Evolutionary conservation across 2,329 filamentous ascomycete species (phyloP).

Genomic region (Neocucurbitaria cava): DNA sequence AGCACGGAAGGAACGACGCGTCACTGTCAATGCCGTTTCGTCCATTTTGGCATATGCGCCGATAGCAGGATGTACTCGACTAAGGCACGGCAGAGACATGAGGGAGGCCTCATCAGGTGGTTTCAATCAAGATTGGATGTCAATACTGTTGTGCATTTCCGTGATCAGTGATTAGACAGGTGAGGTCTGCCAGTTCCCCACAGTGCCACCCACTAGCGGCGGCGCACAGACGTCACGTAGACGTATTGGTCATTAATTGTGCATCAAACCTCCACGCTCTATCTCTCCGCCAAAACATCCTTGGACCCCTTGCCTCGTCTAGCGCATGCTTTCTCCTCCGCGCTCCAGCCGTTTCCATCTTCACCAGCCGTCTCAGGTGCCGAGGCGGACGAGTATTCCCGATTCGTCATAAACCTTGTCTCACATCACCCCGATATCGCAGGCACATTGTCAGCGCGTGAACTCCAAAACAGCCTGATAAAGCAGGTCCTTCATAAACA

Average conservation of each 20-base stretch:
- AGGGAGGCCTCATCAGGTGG: neutral
- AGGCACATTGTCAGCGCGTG: slow-evolving; percentile 1
- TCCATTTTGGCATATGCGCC: neutral
- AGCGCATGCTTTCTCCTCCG: neutral
- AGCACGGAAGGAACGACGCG: neutral
- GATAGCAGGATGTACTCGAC: neutral
- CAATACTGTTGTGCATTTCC: neutral
- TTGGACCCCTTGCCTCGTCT: neutral
- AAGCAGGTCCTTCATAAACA: slow-evolving; percentile 16
- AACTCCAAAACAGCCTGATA: slow-evolving; percentile 6
- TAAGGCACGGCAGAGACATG: neutral
- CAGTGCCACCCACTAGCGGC: slow-evolving; percentile 1
- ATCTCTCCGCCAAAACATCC: neutral
- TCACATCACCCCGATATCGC: slow-evolving; percentile 27
- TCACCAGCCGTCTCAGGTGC: neutral
- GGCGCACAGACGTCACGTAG: slow-evolving; percentile 4
- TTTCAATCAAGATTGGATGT: neutral
- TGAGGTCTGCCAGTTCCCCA: slow-evolving; percentile 7
- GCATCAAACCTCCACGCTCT: neutral
- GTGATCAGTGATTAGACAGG: neutral
- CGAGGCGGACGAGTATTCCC: slow-evolving; percentile 1
- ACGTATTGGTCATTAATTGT: slow-evolving; percentile 4
- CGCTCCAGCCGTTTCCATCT: slow-evolving; percentile 7
- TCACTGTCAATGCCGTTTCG: neutral
- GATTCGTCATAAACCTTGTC: slow-evolving; percentile 1